Conservation (phyloP, 176 grass and related monocot species). For the Microstegium vimineum region DNA sequence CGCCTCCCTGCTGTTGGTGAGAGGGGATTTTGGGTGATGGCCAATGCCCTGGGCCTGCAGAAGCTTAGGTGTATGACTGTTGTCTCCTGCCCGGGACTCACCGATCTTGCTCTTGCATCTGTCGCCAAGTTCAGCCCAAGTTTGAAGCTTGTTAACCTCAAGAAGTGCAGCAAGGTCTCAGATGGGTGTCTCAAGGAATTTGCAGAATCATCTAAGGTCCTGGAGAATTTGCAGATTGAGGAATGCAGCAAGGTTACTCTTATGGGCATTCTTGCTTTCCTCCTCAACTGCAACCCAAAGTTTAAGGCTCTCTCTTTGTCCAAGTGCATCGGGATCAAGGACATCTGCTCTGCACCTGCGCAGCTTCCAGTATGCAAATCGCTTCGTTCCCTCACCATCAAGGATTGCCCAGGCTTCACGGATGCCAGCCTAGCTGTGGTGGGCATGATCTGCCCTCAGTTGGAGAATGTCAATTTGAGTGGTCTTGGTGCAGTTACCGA, state of each 20-base stretch:
- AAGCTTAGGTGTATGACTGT: slow-evolving; percentile 64
- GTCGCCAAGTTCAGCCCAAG: slow-evolving; percentile 71
- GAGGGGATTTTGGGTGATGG: slow-evolving; percentile 99
- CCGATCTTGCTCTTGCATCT: slow-evolving; percentile 61
- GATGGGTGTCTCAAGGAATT: slow-evolving; percentile 70
- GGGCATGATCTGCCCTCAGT: slow-evolving; percentile 76
- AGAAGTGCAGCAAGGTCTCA: slow-evolving; percentile 63
- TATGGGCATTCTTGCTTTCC: slow-evolving; percentile 60
- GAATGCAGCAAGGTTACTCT: slow-evolving; percentile 79
- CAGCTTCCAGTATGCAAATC: slow-evolving; percentile 69
- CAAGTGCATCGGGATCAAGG: slow-evolving; percentile 85
- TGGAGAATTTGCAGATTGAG: slow-evolving; percentile 71
- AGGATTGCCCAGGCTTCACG: slow-evolving; percentile 72
- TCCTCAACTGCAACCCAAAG: slow-evolving; percentile 66
- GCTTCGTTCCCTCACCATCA: slow-evolving; percentile 66
- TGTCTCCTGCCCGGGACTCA: slow-evolving; percentile 67
- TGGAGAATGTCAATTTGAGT: slow-evolving; percentile 81
- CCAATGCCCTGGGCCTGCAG: slow-evolving; percentile 77
- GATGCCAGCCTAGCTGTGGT: slow-evolving; percentile 73
- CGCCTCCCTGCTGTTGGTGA: slow-evolving; percentile 63
- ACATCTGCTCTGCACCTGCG: slow-evolving; percentile 50
- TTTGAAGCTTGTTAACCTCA: slow-evolving; percentile 70
- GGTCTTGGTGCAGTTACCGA: slow-evolving; percentile 64
- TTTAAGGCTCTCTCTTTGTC: slow-evolving; percentile 72
- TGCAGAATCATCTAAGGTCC: slow-evolving; percentile 41